A percentile compares a stretch with the other conserved stretches of the same genome.
phyloP scores from a whole-genome alignment of 331 rosid genomes.

The Malus hybrid region DNA sequence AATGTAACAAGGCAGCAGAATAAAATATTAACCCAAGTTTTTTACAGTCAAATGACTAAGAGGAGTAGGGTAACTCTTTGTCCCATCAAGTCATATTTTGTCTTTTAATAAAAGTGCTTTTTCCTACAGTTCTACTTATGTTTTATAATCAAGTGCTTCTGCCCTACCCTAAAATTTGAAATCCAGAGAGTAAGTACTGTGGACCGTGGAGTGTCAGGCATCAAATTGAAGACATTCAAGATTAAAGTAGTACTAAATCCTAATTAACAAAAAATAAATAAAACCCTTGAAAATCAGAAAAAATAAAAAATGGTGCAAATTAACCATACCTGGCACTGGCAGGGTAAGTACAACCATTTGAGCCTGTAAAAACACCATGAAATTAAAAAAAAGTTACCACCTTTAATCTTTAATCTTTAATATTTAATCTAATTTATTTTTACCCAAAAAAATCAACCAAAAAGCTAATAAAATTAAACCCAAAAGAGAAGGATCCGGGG shows the following conservation, averaged over 20 bases:
- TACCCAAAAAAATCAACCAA: too few species aligned
- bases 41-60: neutral
- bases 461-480: neutral
- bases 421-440: neutral
- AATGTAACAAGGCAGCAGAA: neutral
- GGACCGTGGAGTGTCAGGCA: neutral
- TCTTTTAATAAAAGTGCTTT: neutral
- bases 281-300: neutral
- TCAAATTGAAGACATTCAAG: neutral
- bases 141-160: neutral
- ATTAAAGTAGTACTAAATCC: neutral
- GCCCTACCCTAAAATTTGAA: neutral
- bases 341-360: constrained; percentile 59
- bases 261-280: neutral
- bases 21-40: neutral
- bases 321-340: constrained; percentile 56
- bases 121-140: neutral
- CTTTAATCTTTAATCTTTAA: neutral
- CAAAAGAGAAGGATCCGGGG: neutral
- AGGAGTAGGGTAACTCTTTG: too few species aligned
- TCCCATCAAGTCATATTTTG: too few species aligned
- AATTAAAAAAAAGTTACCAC: neutral
- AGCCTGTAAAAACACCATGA: constrained; percentile 37
- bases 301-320: neutral
- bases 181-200: neutral